Evolutionary conservation across 345 rosid species (phyloP).

Genomic region (Citrus hindsii): DNA sequence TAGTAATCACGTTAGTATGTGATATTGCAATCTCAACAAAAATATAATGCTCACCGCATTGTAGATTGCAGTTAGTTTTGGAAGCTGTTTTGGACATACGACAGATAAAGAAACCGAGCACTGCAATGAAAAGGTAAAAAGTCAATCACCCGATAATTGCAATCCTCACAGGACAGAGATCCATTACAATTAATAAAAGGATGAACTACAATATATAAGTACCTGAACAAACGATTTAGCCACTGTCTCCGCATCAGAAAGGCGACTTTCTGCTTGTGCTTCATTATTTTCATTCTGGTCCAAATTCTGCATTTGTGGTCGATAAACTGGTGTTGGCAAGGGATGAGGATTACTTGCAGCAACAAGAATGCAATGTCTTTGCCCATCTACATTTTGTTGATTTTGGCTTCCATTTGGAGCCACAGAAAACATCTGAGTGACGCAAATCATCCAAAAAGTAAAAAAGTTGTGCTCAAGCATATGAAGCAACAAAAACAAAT

Average conservation of each 20-base stretch:
- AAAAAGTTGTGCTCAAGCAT: constrained; percentile 16
- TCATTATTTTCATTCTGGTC: constrained; percentile 64
- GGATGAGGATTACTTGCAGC: constrained; percentile 91
- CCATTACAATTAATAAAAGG: constrained; percentile 1
- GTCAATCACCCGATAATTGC: constrained; percentile 20
- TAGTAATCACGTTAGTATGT: background rate
- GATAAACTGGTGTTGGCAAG: constrained; percentile 91
- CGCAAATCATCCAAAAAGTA: constrained; percentile 20
- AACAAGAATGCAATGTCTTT: constrained; percentile 86
- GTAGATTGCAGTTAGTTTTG: constrained; percentile 74
- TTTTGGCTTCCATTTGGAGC: constrained; percentile 56
- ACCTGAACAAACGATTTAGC: constrained; percentile 80
- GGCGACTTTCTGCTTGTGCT: constrained; percentile 55
- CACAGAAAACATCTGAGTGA: constrained; percentile 65
- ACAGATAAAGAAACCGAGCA: constrained; percentile 77
- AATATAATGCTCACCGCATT: constrained; percentile 62
- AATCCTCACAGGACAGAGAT: constrained; percentile 7
- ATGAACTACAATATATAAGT: constrained; percentile 9
- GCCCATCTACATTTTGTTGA: constrained; percentile 62
- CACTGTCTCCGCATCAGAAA: constrained; percentile 87
- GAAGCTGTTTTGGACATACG: constrained; percentile 88
- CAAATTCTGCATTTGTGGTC: constrained; percentile 59
- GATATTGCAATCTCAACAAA: background rate
- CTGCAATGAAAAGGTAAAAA: constrained; percentile 44
- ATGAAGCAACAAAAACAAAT: background rate